These are phyloP conservation scores for Candolleomyces efflorescens DNA, from an alignment of 768 basidiomycete genomes.

Conservation along the genomic window DNA sequence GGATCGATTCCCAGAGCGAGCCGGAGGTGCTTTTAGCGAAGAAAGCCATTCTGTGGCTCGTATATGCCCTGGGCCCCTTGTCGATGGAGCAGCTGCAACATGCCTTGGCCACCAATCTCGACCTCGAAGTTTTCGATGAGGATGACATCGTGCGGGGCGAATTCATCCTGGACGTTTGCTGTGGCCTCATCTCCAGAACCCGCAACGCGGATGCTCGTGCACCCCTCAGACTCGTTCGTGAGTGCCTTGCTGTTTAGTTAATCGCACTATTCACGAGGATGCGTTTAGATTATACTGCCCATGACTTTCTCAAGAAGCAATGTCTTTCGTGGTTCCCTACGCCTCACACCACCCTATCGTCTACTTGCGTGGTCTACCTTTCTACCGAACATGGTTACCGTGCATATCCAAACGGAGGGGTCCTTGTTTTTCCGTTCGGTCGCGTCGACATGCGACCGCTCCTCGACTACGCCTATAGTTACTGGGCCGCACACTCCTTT, in stretches of 20 bases:
- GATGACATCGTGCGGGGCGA: not conserved
- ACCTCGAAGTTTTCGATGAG: not conserved
- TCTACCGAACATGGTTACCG: not conserved
- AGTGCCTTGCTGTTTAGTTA: not conserved
- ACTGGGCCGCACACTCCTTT: not conserved
- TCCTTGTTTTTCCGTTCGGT: not conserved
- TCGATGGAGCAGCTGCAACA: not conserved
- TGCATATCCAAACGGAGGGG: not conserved
- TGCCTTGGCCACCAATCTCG: not conserved
- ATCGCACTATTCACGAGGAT: not conserved
- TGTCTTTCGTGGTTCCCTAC: not conserved
- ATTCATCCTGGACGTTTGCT: not conserved
- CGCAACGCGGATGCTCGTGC: not conserved
- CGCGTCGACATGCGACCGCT: not conserved
- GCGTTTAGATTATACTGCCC: constrained; percentile 1
- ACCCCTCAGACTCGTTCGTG: not conserved
- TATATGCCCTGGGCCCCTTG: not conserved
- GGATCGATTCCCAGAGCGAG: not conserved
- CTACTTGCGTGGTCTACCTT: not conserved
- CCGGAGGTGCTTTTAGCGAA: not conserved
- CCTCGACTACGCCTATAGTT: not conserved
- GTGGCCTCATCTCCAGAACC: not conserved
- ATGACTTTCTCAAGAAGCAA: not conserved
- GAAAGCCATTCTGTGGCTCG: not conserved
- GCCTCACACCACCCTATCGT: not conserved